Percentiles rank a stretch among this genome's conserved stretches.
Evolutionary conservation across 2,329 filamentous ascomycete genomes (phyloP).

Genomic region (Didymella sp.): DNA sequence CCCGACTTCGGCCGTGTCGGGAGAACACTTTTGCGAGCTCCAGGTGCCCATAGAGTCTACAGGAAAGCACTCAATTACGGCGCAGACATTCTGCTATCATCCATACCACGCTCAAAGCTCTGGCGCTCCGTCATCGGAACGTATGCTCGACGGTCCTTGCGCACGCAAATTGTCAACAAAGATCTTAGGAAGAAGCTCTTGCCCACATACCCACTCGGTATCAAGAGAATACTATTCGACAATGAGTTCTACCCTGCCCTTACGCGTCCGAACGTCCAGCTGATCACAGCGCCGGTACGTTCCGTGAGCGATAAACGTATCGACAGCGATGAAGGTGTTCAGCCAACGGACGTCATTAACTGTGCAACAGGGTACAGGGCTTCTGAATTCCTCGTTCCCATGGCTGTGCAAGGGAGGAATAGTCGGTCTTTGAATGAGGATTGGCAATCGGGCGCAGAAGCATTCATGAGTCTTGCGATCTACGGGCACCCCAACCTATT

Average conservation of each 20-base stretch:
- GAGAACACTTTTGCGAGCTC: not conserved
- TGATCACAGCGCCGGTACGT: not conserved
- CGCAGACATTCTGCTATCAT: constrained; percentile 3
- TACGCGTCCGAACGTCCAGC: not conserved
- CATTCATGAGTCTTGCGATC: constrained; percentile 5
- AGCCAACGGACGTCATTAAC: not conserved
- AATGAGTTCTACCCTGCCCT: not conserved
- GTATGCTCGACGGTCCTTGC: not conserved
- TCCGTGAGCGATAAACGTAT: not conserved
- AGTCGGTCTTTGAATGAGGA: not conserved
- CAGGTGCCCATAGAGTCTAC: not conserved
- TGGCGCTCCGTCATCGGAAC: not conserved
- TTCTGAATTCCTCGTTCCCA: not conserved
- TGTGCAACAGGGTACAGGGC: constrained; percentile 2
- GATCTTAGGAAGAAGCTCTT: not conserved
- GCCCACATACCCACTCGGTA: not conserved
- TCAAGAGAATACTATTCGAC: not conserved
- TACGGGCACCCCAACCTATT: not conserved
- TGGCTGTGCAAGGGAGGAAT: not conserved
- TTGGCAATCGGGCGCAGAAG: constrained; percentile 1
- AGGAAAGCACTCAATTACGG: not conserved
- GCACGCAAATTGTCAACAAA: not conserved
- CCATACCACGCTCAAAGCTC: not conserved
- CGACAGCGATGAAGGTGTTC: not conserved
- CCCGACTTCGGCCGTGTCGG: not conserved